Conservation (phyloP, 176 grass and related monocot species). For the bread wheat (Triticum aestivum) region IWGSC_CS_RefSeq_v2.1 NC_057805.1:347051465-347051964, state of each 20-base stretch:
- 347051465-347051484: neutral
- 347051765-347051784: conserved; percentile 22
- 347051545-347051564: too few relatives aligned
- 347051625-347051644: conserved; percentile 12
- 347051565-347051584: neutral
- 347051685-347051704: conserved; percentile 39
- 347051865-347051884: too few relatives aligned
- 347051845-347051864: too few relatives aligned
- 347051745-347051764: conserved; percentile 53
- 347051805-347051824: neutral
- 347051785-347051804: neutral
- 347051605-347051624: neutral
- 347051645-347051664: neutral
- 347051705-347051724: conserved; percentile 24
- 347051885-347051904: too few relatives aligned
- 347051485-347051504: too few relatives aligned
- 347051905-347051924: too few relatives aligned
- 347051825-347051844: neutral
- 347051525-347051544: neutral
- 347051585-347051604: conserved; percentile 13
- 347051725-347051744: conserved; percentile 15
- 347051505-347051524: neutral
- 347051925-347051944: too few relatives aligned
- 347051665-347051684: conserved; percentile 47
- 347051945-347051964: too few relatives aligned